Base-by-base conservation (phyloP, 2,329 filamentous ascomycete species). In the Trichoderma cornu-damae region DNA sequence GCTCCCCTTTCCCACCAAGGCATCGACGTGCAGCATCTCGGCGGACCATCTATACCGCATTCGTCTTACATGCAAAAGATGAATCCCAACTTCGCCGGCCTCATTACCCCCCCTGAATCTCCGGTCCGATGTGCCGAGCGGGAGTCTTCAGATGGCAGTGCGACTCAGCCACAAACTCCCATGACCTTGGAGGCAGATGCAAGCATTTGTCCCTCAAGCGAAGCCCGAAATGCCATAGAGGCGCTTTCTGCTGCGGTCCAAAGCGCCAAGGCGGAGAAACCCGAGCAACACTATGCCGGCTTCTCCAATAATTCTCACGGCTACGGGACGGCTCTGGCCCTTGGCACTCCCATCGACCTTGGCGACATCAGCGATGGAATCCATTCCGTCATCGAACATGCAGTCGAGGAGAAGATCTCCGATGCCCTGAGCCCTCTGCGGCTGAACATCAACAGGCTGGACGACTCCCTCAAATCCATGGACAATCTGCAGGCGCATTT, bases 401-500 rank as follows among this genome's bases (percentile, higher is more conserved):
- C 59, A 2, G 69, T 70, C 0, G 70, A 73, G 26, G 63, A 69
- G n/a, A 65, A 67, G 8, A 65, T 72, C 26, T 62, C 67, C 0
- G 68, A 69, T 32, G 71, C 70, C 0, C 63, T 69, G 6, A 61
- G 61, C 0, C 70, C 69, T 2, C 55, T 72, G 8, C 63, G 68
- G 2, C 46, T 70, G 18, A 68, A 70, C 7, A 51, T 67, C 6
- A 59, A 43, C 38, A 53, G 52, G 11, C 2, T 66, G 9, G 61
- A 65, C 9, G 34, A 61, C 28, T 61, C 43, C 58, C 32, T 58
- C 1, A 40, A 16, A 3, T 47, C 42, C 2, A 6, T 40, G n/a
- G 16, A 16, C 16, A 16, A 9, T 38, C 2, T 46, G 26, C 7
- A 46, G 4, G 18, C 28, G 5, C 52, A 18, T 47, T 68, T 54